Conservation (phyloP, 805 yeast species). For the Torulaspora gathmanii region DNA sequence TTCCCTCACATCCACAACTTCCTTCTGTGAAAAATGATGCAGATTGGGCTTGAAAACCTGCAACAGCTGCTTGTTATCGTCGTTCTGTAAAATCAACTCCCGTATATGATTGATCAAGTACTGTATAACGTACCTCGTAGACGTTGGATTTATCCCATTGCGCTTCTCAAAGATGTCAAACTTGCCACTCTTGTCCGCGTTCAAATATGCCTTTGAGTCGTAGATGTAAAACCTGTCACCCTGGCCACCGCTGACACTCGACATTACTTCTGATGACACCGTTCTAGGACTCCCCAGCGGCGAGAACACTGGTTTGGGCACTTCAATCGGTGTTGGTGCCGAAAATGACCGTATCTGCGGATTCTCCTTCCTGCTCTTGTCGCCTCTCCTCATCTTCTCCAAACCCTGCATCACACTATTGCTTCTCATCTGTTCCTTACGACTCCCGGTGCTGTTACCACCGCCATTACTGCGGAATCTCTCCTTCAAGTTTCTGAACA, state of each 20-base stretch:
- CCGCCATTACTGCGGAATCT: constrained; percentile 10
- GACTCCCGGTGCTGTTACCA: neutral
- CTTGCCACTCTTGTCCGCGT: constrained; percentile 5
- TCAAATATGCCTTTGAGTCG: constrained; percentile 29
- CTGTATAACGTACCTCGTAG: constrained; percentile 36
- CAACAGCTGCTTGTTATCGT: constrained; percentile 21
- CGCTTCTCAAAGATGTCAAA: constrained; percentile 20
- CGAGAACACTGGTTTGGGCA: constrained; percentile 7
- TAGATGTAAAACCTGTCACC: constrained; percentile 33
- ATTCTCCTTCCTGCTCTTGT: constrained; percentile 2
- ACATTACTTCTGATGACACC: constrained; percentile 7
- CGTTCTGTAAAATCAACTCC: constrained; percentile 18
- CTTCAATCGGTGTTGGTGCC: constrained; percentile 15
- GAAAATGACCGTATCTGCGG: constrained; percentile 9
- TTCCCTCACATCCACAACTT: constrained; percentile 27
- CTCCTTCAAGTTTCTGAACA: constrained; percentile 13
- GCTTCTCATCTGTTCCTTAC: constrained; percentile 8
- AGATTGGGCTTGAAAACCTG: constrained; percentile 38
- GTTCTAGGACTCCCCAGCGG: constrained; percentile 7
- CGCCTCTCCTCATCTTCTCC: constrained; percentile 9
- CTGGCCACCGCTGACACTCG: constrained; percentile 6
- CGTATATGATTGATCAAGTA: constrained; percentile 34
- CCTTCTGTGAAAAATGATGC: constrained; percentile 34
- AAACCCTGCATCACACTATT: constrained; percentile 12
- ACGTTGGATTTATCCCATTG: constrained; percentile 31